phyloP scores from a whole-genome alignment of 805 yeast genomes.

The Wickerhamiella siamensis region DNA sequence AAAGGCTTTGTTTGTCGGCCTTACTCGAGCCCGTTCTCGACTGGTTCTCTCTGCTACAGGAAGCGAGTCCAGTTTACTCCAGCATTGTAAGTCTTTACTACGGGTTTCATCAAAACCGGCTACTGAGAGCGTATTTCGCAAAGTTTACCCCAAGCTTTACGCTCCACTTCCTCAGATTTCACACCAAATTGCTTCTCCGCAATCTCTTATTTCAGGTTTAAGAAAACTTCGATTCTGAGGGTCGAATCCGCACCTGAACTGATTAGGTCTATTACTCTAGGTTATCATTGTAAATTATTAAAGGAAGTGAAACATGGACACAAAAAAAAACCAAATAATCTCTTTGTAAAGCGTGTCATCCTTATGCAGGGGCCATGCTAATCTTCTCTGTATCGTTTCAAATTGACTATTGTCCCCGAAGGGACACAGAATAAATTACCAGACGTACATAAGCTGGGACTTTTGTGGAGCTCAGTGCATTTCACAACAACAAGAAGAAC shows the following conservation, averaged over 20 bases:
- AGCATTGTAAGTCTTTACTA: background rate
- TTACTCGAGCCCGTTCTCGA: constrained; percentile 18
- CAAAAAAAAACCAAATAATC: constrained; percentile 76
- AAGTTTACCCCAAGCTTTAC: background rate
- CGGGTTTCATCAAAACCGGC: background rate
- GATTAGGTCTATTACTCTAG: too few relatives aligned
- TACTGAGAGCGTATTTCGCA: background rate
- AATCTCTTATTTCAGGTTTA: too few relatives aligned
- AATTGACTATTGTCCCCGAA: constrained; percentile 95
- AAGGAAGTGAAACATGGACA: background rate
- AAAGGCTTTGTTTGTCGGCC: constrained; percentile 19
- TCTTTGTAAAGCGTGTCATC: constrained; percentile 99
- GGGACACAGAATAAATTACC: constrained; percentile 33
- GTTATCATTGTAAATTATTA: background rate
- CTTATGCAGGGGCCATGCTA: constrained; percentile 99
- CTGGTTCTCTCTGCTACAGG: constrained; percentile 1
- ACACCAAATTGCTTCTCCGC: too few relatives aligned
- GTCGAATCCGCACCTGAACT: too few relatives aligned
- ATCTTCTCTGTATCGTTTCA: constrained; percentile 99
- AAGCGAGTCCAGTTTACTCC: background rate
- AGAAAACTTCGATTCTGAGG: too few relatives aligned
- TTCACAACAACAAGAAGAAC: too few relatives aligned
- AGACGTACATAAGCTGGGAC: too few relatives aligned
- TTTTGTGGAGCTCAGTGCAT: too few relatives aligned
- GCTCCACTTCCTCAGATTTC: background rate